Evolutionary conservation across 2,329 filamentous ascomycete genomes (phyloP).

Genomic region (Sclerotiophoma versabilis): DNA sequence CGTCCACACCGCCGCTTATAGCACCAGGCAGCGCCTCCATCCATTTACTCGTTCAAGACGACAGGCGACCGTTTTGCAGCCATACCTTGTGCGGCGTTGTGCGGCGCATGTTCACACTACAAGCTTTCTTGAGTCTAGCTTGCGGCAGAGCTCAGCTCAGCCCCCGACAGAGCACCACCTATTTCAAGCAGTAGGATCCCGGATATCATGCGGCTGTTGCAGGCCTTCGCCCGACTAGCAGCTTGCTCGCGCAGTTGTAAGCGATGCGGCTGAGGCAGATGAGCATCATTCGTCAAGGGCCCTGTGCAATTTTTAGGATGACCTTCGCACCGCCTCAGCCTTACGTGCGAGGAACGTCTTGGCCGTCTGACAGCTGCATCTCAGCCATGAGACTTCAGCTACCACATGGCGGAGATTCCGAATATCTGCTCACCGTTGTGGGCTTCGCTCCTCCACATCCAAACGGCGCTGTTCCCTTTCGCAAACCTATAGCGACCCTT

Average conservation of each 20-base stretch:
- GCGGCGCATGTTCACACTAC: slow-evolving; percentile 6
- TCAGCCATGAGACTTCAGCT: slow-evolving; percentile 29
- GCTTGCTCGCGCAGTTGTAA: slow-evolving; percentile 11
- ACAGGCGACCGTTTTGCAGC: slow-evolving; percentile 1
- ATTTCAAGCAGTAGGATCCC: slow-evolving; percentile 6
- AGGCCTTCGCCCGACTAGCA: neutral
- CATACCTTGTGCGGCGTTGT: slow-evolving; percentile 7
- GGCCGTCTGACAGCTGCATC: slow-evolving; percentile 23
- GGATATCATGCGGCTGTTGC: neutral
- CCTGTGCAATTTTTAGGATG: slow-evolving; percentile 5
- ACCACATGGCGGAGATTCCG: slow-evolving; percentile 5
- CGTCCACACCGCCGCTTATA: slow-evolving; percentile 1
- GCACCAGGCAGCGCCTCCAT: neutral
- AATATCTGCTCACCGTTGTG: slow-evolving; percentile 10
- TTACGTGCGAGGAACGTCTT: slow-evolving; percentile 15
- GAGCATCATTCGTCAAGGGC: slow-evolving; percentile 8
- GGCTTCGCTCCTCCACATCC: neutral
- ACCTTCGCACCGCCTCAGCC: slow-evolving; percentile 22
- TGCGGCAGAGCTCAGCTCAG: slow-evolving; percentile 11
- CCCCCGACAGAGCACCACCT: neutral
- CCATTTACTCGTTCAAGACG: neutral
- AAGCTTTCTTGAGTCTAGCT: slow-evolving; percentile 4
- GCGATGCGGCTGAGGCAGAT: slow-evolving; percentile 16
- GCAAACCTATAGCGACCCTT: slow-evolving; percentile 4
- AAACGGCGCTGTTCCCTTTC: no score